phyloP scores from a whole-genome alignment of 768 basidiomycete species.

The Boletus vinaceobasis region DNA sequence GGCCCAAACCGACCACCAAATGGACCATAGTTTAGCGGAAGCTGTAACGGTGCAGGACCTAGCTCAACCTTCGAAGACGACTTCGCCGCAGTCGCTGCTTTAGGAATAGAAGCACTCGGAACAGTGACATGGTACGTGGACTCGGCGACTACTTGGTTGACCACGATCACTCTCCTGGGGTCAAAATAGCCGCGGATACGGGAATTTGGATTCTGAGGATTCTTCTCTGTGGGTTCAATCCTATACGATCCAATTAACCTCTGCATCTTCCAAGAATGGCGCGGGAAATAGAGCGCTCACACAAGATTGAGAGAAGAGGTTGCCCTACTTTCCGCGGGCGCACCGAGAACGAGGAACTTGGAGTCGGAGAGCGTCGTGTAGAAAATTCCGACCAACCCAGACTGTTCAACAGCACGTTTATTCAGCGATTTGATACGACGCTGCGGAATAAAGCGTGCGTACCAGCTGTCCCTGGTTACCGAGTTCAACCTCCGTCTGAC shows the following conservation, averaged over 20 bases:
- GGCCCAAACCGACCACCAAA: conserved; percentile 23
- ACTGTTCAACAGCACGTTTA: conserved; percentile 3
- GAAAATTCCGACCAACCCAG: conserved; percentile 35
- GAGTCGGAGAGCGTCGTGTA: conserved; percentile 36
- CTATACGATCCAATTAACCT: conserved; percentile 6
- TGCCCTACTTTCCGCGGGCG: conserved; percentile 28
- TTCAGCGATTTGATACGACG: not conserved
- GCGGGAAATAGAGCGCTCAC: conserved; percentile 23
- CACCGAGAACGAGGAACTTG: conserved; percentile 32
- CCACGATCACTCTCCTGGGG: conserved; percentile 28
- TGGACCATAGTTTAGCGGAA: conserved; percentile 9
- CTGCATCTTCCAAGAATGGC: not conserved
- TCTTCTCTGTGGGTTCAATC: conserved; percentile 30
- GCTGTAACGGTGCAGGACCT: conserved; percentile 12
- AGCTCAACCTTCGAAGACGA: conserved; percentile 18
- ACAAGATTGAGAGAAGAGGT: conserved; percentile 39
- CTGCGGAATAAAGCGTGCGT: not conserved
- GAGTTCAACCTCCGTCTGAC: conserved; percentile 24
- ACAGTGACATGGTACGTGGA: conserved; percentile 21
- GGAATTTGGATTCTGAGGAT: conserved; percentile 13
- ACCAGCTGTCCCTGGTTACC: conserved; percentile 28
- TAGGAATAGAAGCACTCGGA: conserved; percentile 20
- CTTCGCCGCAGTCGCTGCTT: not conserved
- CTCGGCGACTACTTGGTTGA: conserved; percentile 36
- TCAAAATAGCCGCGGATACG: conserved; percentile 32